A percentile compares a stretch with the other conserved stretches of the same genome.
Evolutionary conservation across 345 rosid genomes (phyloP).

Genomic region (Acer saccharum): DNA sequence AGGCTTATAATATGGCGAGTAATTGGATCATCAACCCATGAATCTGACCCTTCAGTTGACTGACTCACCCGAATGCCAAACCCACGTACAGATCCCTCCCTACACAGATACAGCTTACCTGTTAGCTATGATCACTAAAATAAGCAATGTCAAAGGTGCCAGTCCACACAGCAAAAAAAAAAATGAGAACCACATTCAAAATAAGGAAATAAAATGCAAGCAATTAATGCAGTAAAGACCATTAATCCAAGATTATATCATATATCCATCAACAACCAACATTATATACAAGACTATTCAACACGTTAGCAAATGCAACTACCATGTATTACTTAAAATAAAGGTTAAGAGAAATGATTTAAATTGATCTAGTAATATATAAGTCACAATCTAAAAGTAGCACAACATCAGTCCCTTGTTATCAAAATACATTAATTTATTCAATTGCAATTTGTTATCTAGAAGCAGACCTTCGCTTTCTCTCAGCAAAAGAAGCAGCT

Average conservation of each 20-base stretch:
- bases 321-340: no score
- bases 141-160: neutral
- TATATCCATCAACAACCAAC: conserved; percentile 1
- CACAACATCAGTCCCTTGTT: neutral
- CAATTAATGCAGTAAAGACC: neutral
- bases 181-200: neutral
- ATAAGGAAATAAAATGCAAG: conserved; percentile 3
- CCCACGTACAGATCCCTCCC: conserved; percentile 85
- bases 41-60: conserved; percentile 76
- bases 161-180: neutral
- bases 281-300: neutral
- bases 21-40: conserved; percentile 97
- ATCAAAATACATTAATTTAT: neutral
- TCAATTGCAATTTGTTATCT: neutral
- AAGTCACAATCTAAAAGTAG: neutral
- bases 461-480: conserved; percentile 56
- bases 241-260: neutral
- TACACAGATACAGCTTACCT: conserved; percentile 26
- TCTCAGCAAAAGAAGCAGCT: conserved; percentile 57
- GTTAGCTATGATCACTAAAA: neutral
- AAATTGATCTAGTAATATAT: neutral
- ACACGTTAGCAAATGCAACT: neutral
- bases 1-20: conserved; percentile 78
- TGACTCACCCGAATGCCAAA: conserved; percentile 72
- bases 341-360: neutral